A percentile compares a stretch with the other conserved stretches of the same genome.
Conservation (phyloP, 2,329 filamentous ascomycete genomes). For the Alternaria brassicicola region DNA sequence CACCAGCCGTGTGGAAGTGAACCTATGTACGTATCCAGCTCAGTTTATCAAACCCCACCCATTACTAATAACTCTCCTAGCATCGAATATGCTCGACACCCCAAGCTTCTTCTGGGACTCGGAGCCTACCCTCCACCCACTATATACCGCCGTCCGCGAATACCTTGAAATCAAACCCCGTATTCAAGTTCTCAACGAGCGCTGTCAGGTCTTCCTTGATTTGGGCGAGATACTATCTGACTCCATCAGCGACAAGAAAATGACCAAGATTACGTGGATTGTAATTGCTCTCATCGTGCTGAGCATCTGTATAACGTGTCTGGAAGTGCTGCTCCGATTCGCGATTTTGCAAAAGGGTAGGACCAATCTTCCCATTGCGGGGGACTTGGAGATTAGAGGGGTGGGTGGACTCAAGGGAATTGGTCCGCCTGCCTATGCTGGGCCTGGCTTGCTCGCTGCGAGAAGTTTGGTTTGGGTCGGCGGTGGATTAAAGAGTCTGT, state of each 20-base stretch:
- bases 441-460: conserved; percentile 36
- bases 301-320: conserved; percentile 87
- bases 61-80: conserved; percentile 54
- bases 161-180: conserved; percentile 97
- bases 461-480: conserved; percentile 33
- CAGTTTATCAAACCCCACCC: neutral
- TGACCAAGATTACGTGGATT: conserved; percentile 97
- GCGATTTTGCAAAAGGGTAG: conserved; percentile 44
- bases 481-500: conserved; percentile 24
- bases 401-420: conserved; percentile 16
- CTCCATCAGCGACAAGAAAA: conserved; percentile 90
- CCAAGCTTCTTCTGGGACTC: conserved; percentile 99
- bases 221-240: conserved; percentile 94
- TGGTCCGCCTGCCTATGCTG: conserved; percentile 27
- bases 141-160: conserved; percentile 93
- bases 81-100: conserved; percentile 93
- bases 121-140: conserved; percentile 90
- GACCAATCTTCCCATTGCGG: conserved; percentile 9
- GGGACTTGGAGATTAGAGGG: neutral
- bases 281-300: conserved; percentile 92
- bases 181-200: conserved; percentile 95
- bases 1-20: conserved; percentile 94
- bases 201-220: conserved; percentile 94
- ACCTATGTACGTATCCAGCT: conserved; percentile 76
- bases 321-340: conserved; percentile 87